Evolutionary conservation across 2,329 filamentous ascomycete species (phyloP).

Genomic region (Colletotrichum magnum): DNA sequence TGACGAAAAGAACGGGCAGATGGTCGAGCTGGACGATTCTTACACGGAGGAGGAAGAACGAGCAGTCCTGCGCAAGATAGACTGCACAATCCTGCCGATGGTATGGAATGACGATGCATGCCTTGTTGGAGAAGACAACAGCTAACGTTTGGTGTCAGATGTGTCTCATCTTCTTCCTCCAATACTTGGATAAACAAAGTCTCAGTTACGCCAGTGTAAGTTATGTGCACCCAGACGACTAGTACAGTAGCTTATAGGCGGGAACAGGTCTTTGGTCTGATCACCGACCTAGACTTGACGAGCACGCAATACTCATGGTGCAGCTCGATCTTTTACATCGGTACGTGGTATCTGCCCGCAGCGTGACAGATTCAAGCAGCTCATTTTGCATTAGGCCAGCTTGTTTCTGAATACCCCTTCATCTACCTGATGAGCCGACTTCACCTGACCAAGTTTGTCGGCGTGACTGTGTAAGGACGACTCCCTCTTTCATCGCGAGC

Average conservation of each 20-base stretch:
- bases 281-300: constrained; percentile 60
- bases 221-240: neutral
- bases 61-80: constrained; percentile 50
- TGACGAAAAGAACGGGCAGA: constrained; percentile 40
- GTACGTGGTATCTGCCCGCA: constrained; percentile 48
- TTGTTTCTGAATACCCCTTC: constrained; percentile 63
- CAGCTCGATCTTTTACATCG: constrained; percentile 50
- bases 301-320: constrained; percentile 64
- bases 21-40: constrained; percentile 39
- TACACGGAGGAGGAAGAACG: constrained; percentile 51
- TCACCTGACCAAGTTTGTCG: constrained; percentile 65
- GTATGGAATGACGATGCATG: constrained; percentile 35
- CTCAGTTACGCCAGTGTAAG: constrained; percentile 59
- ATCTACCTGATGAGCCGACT: constrained; percentile 66
- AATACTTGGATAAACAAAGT: constrained; percentile 64
- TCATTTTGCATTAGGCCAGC: constrained; percentile 48
- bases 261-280: constrained; percentile 58
- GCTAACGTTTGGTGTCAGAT: constrained; percentile 45
- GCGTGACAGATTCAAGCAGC: fast-evolving
- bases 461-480: constrained; percentile 56
- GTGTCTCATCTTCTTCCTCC: constrained; percentile 59
- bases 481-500: neutral
- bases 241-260: neutral
- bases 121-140: neutral
- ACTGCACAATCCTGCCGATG: constrained; percentile 49